A percentile compares a stretch with the other conserved stretches of the same genome.
phyloP scores from a whole-genome alignment of 192 early-diverging fungal genomes.

The Chytriomyces sp. region DNA sequence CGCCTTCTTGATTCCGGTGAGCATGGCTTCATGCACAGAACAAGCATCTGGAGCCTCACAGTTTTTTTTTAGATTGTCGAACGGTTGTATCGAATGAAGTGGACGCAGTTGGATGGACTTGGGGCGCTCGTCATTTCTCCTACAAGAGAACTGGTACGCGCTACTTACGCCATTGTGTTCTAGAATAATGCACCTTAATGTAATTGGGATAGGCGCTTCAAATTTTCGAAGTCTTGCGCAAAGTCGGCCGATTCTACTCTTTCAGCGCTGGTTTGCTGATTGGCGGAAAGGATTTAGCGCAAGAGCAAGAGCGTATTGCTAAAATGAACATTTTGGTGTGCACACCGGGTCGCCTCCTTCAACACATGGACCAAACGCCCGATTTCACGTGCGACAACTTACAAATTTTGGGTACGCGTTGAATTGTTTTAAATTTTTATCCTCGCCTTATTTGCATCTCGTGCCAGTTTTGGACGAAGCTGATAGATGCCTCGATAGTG shows the following conservation, averaged over 20 bases:
- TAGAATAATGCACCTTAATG: too few relatives aligned
- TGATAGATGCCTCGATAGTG: conserved; percentile 93
- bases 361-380: conserved; percentile 89
- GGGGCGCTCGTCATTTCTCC: conserved; percentile 77
- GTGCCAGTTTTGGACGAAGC: conserved; percentile 96
- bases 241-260: conserved; percentile 66
- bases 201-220: conserved; percentile 85
- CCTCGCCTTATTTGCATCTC: background rate
- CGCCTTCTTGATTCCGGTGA: conserved; percentile 88
- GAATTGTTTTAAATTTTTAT: background rate
- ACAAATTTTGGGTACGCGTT: conserved; percentile 63
- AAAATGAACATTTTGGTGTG: conserved; percentile 83
- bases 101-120: conserved; percentile 67
- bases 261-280: conserved; percentile 95
- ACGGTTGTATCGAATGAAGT: conserved; percentile 76
- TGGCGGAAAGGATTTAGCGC: conserved; percentile 80
- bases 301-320: conserved; percentile 59
- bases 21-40: background rate
- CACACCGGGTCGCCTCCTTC: conserved; percentile 95
- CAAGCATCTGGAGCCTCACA: conserved; percentile 51
- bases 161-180: background rate
- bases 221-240: conserved; percentile 77
- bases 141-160: conserved; percentile 71
- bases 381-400: conserved; percentile 88
- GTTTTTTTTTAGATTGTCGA: conserved; percentile 70